Percentiles rank a stretch among this genome's conserved stretches.
phyloP scores from a whole-genome alignment of 306 rosid genomes.

The Gillenia trifoliata region DNA sequence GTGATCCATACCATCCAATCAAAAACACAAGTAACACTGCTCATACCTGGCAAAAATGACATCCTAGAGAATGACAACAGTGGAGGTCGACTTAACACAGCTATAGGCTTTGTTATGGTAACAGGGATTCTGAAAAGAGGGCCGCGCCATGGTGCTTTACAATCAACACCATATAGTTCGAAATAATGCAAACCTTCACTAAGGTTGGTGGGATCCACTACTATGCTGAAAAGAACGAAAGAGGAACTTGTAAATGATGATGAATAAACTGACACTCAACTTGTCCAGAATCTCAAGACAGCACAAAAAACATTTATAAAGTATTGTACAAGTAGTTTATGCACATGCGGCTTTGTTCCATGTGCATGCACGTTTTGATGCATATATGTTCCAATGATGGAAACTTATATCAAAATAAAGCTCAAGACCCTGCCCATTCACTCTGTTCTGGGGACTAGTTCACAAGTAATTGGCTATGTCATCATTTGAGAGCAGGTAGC shows the following conservation, averaged over 20 bases:
- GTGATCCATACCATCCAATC: conserved; percentile 1
- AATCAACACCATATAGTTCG: conserved; percentile 83
- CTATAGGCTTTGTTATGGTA: conserved; percentile 75
- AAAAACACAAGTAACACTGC: conserved; percentile 20
- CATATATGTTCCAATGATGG: neutral
- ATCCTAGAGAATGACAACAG: conserved; percentile 59
- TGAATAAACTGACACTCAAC: conserved; percentile 7
- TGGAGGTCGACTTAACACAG: conserved; percentile 54
- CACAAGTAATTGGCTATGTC: neutral
- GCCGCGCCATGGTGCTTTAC: conserved; percentile 99
- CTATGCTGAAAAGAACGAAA: conserved; percentile 48
- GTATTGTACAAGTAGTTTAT: neutral
- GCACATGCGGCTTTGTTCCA: neutral
- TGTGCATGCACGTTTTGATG: neutral
- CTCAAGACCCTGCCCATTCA: conserved; percentile 1
- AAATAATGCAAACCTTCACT: conserved; percentile 81
- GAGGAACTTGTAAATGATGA: conserved; percentile 12
- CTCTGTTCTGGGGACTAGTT: conserved; percentile 7
- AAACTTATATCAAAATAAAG: neutral
- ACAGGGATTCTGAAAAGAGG: conserved; percentile 92
- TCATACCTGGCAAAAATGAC: conserved; percentile 79
- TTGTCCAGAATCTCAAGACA: neutral
- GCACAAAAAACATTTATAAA: neutral
- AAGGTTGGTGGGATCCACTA: conserved; percentile 81
- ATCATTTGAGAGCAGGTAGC: neutral